Base-by-base conservation (phyloP, 768 basidiomycete species). In the Tylopilus vinaceipallidus region DNA sequence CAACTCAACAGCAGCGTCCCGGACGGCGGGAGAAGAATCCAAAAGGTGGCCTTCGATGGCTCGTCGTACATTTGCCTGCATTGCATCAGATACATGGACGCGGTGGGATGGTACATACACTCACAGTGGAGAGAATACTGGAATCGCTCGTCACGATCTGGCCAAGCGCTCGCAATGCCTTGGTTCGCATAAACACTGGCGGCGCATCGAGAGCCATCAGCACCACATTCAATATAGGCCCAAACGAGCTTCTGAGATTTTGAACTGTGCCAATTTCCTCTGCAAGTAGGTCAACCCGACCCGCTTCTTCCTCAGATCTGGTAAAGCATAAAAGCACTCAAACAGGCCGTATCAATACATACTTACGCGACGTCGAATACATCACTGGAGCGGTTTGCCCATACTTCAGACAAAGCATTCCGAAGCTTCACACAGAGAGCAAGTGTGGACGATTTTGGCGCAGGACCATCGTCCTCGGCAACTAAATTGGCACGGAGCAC, bases 1-100 rank as follows among this genome's bases (percentile, higher is more conserved):
- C 49, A 99, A 73, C 62, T 98, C 97, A 13, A 99, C 91, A 6
- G 95, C 94, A 5, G 94, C 93, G 64, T 99, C 97, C 11, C 97
- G 88, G 7, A 99, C 97, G 16, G 90, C 88, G 1, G 97, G 87
- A 1, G 97, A 98, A 55, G 80, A 87, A 58, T 99, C 97, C 2
- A 89, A 74, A 13, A 99, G 78, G 62, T 97, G 91, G 30, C 82
- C 84, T 67, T 98, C 93, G 55, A 99, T 91, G 2, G 90, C 84
- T 40, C 80, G 77, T 29, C 91, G 84, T 32, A 98, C 92, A 54
- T 83, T 88, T 3, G 78, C 61, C 89, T 94, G 54, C 27, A 24
- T 34, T 23, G 17, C 12, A 30, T 66, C 22, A 58, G 23, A 17
- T 33, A 32, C 20, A 44, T 42, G 26, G 35, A 16, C 6, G 12